Evolutionary conservation across 176 grass and related monocot genomes (phyloP).

Genomic region (Eremochloa ophiuroides): DNA sequence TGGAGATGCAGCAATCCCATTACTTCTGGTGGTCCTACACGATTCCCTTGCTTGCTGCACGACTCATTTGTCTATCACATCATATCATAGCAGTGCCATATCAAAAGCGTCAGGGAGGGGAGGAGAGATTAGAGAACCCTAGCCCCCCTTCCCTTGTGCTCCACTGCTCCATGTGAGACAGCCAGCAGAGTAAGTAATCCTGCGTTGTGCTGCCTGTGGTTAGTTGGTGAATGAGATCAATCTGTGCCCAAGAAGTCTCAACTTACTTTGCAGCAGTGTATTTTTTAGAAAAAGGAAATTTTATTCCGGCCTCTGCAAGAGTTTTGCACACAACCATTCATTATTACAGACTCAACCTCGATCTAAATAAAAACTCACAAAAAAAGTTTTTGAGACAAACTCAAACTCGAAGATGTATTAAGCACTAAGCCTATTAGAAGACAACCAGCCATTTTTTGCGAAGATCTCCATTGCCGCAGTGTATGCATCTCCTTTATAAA

Average conservation of each 20-base stretch:
- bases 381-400: too few species aligned
- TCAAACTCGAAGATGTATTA: too few species aligned
- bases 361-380: too few species aligned
- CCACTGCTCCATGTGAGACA: conserved; percentile 22
- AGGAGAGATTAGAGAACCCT: background rate
- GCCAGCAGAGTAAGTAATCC: background rate
- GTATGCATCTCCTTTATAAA: background rate
- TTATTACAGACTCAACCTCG: too few species aligned
- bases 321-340: too few species aligned
- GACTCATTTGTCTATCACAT: background rate
- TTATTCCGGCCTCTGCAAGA: too few species aligned
- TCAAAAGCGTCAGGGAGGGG: background rate
- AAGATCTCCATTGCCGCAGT: too few species aligned
- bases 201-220: background rate
- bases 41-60: background rate
- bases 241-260: background rate
- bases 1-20: background rate
- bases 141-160: background rate
- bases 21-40: background rate
- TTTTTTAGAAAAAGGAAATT: background rate
- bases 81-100: background rate
- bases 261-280: background rate
- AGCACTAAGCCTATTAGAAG: too few species aligned
- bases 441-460: too few species aligned
- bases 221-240: conserved; percentile 7